phyloP scores from a whole-genome alignment of 768 basidiomycete genomes.

The Trametes cinnabarina region DNA sequence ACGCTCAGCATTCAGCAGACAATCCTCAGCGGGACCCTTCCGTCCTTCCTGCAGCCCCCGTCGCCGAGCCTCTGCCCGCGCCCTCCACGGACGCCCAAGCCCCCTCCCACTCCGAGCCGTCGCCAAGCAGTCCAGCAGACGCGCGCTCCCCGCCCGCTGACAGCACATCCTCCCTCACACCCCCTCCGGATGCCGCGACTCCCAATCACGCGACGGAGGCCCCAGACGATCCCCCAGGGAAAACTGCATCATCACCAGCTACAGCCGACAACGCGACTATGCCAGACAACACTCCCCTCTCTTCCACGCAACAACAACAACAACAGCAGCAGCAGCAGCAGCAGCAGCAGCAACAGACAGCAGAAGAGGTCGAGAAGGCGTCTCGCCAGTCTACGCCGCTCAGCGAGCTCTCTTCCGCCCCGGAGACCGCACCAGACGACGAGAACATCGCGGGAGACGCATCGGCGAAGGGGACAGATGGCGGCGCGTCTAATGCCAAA shows the following conservation, averaged over 20 bases:
- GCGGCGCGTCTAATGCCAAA: neutral
- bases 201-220: conserved; percentile 13
- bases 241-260: conserved; percentile 5
- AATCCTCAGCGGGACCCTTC: neutral
- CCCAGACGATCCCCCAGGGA: conserved; percentile 14
- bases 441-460: conserved; percentile 38
- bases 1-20: conserved; percentile 1
- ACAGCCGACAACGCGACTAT: conserved; percentile 24
- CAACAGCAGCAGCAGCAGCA: conserved; percentile 23
- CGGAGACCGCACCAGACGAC: conserved; percentile 44
- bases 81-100: neutral
- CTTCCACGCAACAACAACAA: too few relatives aligned
- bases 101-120: conserved; percentile 19
- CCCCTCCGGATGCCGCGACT: conserved; percentile 25
- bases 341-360: conserved; percentile 23
- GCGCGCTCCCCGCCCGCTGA: conserved; percentile 25
- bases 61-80: conserved; percentile 13
- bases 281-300: conserved; percentile 35
- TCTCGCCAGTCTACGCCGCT: conserved; percentile 70
- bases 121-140: conserved; percentile 21
- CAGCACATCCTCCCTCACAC: conserved; percentile 29
- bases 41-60: neutral
- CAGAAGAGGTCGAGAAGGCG: conserved; percentile 30
- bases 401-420: conserved; percentile 71
- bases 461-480: conserved; percentile 30